phyloP scores from a whole-genome alignment of 1,284 basidiomycete genomes.

The Ustilago trichophora region DNA sequence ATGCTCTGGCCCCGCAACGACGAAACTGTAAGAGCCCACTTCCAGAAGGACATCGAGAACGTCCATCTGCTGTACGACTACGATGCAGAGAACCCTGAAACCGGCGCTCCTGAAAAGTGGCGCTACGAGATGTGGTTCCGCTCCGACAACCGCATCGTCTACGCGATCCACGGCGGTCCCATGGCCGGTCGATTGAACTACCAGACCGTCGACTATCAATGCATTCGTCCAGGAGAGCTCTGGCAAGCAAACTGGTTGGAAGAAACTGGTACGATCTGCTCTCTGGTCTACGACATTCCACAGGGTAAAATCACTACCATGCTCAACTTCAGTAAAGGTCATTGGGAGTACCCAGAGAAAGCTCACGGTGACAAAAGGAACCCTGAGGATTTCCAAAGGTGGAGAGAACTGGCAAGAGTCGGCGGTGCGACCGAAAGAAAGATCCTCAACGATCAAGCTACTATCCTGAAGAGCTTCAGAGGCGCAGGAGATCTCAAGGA shows the following conservation, averaged over 20 bases:
- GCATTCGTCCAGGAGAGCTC: slow-evolving; percentile 55
- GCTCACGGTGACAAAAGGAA: slow-evolving; percentile 66
- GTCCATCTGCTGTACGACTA: slow-evolving; percentile 48
- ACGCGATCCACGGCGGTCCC: slow-evolving; percentile 62
- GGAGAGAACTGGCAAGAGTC: slow-evolving; percentile 61
- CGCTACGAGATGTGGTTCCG: slow-evolving; percentile 65
- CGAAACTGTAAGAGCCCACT: slow-evolving; percentile 16
- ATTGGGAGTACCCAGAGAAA: slow-evolving; percentile 61
- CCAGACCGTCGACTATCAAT: slow-evolving; percentile 63
- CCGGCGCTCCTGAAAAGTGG: slow-evolving; percentile 51
- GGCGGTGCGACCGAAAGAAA: slow-evolving; percentile 59
- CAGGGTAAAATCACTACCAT: slow-evolving; percentile 61
- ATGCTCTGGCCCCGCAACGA: slow-evolving; percentile 50
- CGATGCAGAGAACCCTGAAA: slow-evolving; percentile 47
- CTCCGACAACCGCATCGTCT: slow-evolving; percentile 62
- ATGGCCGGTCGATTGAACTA: slow-evolving; percentile 64
- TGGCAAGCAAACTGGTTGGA: slow-evolving; percentile 65
- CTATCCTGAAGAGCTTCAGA: slow-evolving; percentile 53
- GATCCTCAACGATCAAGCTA: slow-evolving; percentile 64
- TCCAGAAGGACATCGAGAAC: slow-evolving; percentile 42
- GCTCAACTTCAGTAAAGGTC: slow-evolving; percentile 63
- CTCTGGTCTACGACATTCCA: slow-evolving; percentile 60
- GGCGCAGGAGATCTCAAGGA: slow-evolving; percentile 61
- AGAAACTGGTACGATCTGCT: slow-evolving; percentile 65
- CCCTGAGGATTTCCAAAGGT: slow-evolving; percentile 60